Base-by-base conservation (phyloP, 1,139 yeast genomes). In the Candida anutae region DNA sequence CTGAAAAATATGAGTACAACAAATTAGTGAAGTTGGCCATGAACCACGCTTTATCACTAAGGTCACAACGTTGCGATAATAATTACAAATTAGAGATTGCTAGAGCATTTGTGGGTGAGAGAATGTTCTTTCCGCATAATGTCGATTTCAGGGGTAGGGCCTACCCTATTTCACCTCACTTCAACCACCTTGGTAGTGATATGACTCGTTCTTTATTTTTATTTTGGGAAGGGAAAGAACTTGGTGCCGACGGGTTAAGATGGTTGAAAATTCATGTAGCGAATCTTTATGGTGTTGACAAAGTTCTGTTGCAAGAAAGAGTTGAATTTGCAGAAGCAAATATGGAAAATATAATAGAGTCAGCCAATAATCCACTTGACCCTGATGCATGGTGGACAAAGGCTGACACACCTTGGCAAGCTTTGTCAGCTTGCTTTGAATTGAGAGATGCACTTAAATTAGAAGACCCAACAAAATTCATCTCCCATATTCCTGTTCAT, bases 351-450 rank as follows among this genome's bases (percentile, higher is more conserved):
- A 62, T 87, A 11, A 51, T 65, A 27, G 77, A 73, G 28, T 70
- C 87, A 6, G 96, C 94, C 0, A 64, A 61, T 23, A 62, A 82
- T 44, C 98, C 98, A 4, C 56, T 27, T 22, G 68, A 68, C 13
- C 55, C 56, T 22, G 52, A 64, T 24, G 69, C 74, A 10, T 82
- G 94, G 85, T 90, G 98, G 98, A 62, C 60, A 37, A 53, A 61
- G 29, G 96, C 94, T 1, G 96, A 88, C 40, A 81, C 85, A 42
- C 97, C 98, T 24, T 90, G 96, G 94, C 98, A 90, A 55, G 82
- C 87, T 13, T 63, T 90, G 34, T 83, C 95, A 10, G 79, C 87
- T 4, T 84, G 95, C 46, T 70, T 78, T 43, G 98, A 90, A 50
- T 55, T 90, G 31, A 56, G 66, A 20, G 80, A 75, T 32, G 97